phyloP scores from a whole-genome alignment of 2,329 filamentous ascomycete genomes.

The Lachnellula hyalina region DNA sequence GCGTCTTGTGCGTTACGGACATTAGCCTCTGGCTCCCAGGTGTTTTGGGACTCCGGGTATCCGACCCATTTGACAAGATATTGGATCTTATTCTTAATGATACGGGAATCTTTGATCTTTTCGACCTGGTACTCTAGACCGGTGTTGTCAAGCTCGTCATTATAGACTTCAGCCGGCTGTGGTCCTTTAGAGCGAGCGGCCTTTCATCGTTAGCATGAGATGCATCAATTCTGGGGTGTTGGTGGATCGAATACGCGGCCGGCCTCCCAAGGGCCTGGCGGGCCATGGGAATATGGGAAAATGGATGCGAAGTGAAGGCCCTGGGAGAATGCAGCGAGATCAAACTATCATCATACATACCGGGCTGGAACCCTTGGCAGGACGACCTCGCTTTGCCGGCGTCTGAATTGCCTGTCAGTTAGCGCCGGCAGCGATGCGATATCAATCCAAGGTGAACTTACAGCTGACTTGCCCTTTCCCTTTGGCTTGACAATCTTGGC shows the following conservation, averaged over 20 bases:
- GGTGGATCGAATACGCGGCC: too few species aligned
- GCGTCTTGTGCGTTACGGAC: constrained; percentile 6
- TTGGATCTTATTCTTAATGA: not conserved
- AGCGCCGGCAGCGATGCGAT: not conserved
- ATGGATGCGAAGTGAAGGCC: not conserved
- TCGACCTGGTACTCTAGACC: constrained; percentile 13
- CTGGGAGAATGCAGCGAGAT: not conserved
- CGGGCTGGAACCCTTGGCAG: not conserved
- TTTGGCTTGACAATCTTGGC: not conserved
- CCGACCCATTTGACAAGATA: constrained; percentile 18
- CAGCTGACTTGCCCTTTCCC: not conserved
- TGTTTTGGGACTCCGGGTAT: constrained; percentile 4
- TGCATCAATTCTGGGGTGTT: not conserved
- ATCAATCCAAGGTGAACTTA: not conserved
- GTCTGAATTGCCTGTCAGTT: not conserved
- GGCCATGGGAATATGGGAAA: not conserved
- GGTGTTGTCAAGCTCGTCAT: not conserved
- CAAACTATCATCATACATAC: not conserved
- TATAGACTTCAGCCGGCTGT: not conserved
- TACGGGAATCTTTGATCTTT: constrained; percentile 9
- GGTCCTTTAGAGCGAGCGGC: not conserved
- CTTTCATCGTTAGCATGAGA: not conserved
- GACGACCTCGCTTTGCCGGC: not conserved
- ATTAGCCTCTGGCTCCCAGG: constrained; percentile 17
- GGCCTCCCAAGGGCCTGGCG: too few species aligned